Evolutionary conservation across 305 asterid genomes (phyloP).

Genomic region (Andrographis paniculata): DNA sequence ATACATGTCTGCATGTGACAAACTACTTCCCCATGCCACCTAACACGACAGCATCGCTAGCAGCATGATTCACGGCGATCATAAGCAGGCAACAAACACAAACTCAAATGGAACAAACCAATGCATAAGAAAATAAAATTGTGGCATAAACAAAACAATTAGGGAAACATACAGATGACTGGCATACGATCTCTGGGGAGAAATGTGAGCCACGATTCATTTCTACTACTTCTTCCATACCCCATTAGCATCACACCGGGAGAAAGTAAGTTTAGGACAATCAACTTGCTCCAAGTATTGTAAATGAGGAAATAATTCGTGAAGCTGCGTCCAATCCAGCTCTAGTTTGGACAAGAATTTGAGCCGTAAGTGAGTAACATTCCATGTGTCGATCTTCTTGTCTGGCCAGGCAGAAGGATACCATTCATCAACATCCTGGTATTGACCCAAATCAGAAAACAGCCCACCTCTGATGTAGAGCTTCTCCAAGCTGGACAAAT

Average conservation of each 20-base stretch:
- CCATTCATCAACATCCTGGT: conserved; percentile 13
- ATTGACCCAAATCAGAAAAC: conserved; percentile 30
- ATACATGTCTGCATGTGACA: too few species aligned
- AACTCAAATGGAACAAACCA: not conserved
- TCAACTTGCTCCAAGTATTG: conserved; percentile 33
- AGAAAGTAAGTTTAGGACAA: conserved; percentile 39
- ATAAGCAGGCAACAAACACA: too few species aligned
- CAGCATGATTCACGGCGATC: not conserved
- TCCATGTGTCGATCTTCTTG: conserved; percentile 22
- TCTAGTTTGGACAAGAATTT: conserved; percentile 34
- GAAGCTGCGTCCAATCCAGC: conserved; percentile 38
- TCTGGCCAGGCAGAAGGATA: not conserved
- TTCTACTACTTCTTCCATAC: conserved; percentile 32
- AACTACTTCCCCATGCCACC: too few species aligned
- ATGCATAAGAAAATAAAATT: not conserved
- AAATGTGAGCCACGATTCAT: too few species aligned
- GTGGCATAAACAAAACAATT: not conserved
- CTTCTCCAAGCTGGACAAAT: conserved; percentile 21
- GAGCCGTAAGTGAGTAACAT: conserved; percentile 31
- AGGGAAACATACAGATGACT: not conserved
- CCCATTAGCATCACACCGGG: conserved; percentile 41
- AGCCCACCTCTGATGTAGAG: conserved; percentile 51
- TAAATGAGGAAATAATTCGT: conserved; percentile 31
- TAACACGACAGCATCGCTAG: too few species aligned
- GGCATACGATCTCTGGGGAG: not conserved